Percentiles rank a stretch among this genome's conserved stretches.
Conservation (phyloP, 805 yeast species). For the Candida sanyiensis region DNA sequence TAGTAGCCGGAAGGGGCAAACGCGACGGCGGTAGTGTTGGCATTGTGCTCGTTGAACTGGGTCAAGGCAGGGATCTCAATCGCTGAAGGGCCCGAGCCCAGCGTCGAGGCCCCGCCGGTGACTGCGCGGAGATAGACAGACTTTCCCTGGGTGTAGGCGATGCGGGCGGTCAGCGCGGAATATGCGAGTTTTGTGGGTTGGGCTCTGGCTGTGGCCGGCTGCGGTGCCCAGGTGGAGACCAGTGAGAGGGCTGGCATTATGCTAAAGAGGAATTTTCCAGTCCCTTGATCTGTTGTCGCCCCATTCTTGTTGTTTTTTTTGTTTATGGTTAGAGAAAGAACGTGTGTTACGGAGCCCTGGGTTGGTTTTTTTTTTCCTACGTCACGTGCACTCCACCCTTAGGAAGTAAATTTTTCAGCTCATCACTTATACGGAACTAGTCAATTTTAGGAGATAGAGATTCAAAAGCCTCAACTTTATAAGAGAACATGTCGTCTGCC, state of each 20-base stretch:
- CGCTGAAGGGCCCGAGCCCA: conserved; percentile 23
- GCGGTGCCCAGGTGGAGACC: background rate
- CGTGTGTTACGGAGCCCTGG: background rate
- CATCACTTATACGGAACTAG: no score
- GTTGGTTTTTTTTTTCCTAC: conserved; percentile 1
- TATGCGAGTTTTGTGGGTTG: background rate
- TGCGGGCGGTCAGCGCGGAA: conserved; percentile 6
- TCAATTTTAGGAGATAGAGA: background rate
- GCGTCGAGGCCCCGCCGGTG: conserved; percentile 29
- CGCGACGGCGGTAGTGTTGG: conserved; percentile 72
- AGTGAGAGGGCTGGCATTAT: conserved; percentile 1
- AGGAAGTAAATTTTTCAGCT: conserved; percentile 1
- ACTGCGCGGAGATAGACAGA: conserved; percentile 55
- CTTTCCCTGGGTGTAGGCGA: conserved; percentile 48
- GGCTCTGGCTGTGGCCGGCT: background rate
- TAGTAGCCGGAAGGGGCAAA: conserved; percentile 89
- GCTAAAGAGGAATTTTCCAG: no score
- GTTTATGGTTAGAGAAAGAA: background rate
- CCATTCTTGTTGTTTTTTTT: background rate
- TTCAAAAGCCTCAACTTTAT: no score
- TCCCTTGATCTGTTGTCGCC: background rate
- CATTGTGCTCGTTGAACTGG: conserved; percentile 73
- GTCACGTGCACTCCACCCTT: background rate
- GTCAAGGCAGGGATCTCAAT: conserved; percentile 16
- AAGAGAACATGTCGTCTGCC: conserved; percentile 69